Percentiles rank a stretch among this genome's conserved stretches.
Evolutionary conservation across 139 green algal species (phyloP).

Genomic region (Chlorokybus atmophyticus): DNA sequence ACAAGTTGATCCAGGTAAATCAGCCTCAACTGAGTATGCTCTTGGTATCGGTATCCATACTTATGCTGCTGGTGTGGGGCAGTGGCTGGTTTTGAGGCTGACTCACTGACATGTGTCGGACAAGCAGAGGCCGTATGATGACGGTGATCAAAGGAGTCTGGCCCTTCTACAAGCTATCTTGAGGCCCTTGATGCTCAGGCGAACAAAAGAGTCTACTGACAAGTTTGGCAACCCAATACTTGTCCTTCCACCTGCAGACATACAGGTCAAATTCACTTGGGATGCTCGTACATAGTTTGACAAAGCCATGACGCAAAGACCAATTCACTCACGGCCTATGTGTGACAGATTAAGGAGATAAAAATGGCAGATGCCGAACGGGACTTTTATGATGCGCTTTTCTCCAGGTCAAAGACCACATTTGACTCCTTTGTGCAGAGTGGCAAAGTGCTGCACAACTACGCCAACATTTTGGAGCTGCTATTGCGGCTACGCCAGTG

Average conservation of each 20-base stretch:
- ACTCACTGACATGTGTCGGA: no score
- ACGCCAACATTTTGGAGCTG: conserved; percentile 29
- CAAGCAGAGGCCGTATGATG: conserved; percentile 27
- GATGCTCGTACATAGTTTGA: no score
- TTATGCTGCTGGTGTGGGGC: no score
- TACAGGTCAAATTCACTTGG: conserved; percentile 10
- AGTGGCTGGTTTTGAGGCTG: no score
- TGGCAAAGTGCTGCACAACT: conserved; percentile 30
- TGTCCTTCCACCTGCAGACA: conserved; percentile 12
- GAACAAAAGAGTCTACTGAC: conserved; percentile 24
- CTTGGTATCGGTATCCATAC: no score
- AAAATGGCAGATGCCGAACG: conserved; percentile 13
- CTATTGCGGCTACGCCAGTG: conserved; percentile 46
- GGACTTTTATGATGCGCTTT: conserved; percentile 31
- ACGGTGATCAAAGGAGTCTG: conserved; percentile 21
- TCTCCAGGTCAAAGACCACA: conserved; percentile 37
- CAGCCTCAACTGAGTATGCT: no score
- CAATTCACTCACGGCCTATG: no score
- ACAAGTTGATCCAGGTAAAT: conserved; percentile 17
- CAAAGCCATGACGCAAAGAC: no score
- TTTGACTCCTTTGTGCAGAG: conserved; percentile 32
- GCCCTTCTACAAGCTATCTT: conserved; percentile 22
- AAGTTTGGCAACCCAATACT: conserved; percentile 18
- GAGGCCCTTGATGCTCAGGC: conserved; percentile 20
- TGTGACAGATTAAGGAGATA: no score